Conservation (phyloP, 2,329 filamentous ascomycete species). For the Fusarium xyrophilum region DNA sequence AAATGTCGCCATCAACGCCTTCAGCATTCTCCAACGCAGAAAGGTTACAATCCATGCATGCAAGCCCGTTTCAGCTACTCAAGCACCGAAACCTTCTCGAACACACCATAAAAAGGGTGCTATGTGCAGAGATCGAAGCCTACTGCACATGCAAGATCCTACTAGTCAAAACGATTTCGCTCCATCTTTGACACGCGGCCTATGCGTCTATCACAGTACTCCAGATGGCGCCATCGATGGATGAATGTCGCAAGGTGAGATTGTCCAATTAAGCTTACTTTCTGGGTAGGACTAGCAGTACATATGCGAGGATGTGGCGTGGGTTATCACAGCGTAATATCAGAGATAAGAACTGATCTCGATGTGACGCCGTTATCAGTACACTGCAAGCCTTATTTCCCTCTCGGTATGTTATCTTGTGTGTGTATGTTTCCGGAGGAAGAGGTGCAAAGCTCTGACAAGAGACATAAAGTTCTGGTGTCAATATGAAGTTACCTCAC, state of each 20-base stretch:
- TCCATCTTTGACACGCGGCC: not conserved
- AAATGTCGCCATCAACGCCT: not conserved
- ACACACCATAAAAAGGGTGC: not conserved
- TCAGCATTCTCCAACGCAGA: not conserved
- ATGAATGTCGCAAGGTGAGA: not conserved
- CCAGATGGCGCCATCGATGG: slow-evolving; percentile 1
- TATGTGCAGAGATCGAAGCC: not conserved
- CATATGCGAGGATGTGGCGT: not conserved
- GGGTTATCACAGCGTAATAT: slow-evolving; percentile 1
- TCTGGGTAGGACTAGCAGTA: not conserved
- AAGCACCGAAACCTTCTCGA: not conserved
- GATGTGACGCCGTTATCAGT: not conserved
- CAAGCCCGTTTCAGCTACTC: not conserved
- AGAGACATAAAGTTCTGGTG: not conserved
- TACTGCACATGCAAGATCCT: slow-evolving; percentile 17
- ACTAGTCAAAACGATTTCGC: not conserved
- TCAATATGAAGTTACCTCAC: not conserved
- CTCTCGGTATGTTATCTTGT: rapidly evolving
- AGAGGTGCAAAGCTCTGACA: not conserved
- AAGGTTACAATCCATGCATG: not conserved
- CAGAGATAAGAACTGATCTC: not conserved
- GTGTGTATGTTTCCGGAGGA: rapidly evolving
- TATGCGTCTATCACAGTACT: not conserved
- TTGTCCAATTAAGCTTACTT: not conserved
- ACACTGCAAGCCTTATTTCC: rapidly evolving